A percentile compares a stretch with the other conserved stretches of the same genome.
These are phyloP conservation scores for Penicillium rolfsii DNA, from an alignment of 2,329 filamentous ascomycete genomes.

Conservation along the genomic window DNA sequence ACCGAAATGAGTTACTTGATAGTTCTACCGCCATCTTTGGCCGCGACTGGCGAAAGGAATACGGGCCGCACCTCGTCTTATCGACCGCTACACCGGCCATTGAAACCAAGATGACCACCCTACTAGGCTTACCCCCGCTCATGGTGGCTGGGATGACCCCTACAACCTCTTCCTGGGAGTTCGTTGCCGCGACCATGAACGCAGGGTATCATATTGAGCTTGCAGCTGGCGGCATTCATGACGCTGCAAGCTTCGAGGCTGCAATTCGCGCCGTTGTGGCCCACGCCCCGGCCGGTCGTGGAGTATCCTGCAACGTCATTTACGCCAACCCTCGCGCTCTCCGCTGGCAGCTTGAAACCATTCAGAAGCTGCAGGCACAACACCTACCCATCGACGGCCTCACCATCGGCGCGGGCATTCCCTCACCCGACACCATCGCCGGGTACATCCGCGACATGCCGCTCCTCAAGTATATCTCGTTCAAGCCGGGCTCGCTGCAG, in stretches of 20 bases:
- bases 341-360: constrained; percentile 2
- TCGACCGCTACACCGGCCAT: not conserved
- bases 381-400: constrained; percentile 3
- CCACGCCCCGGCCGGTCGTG: constrained; percentile 4
- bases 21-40: constrained; percentile 1
- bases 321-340: constrained; percentile 10
- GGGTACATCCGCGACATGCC: constrained; percentile 3
- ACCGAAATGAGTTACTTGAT: not conserved
- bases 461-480: constrained; percentile 4
- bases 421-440: not conserved
- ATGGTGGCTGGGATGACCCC: constrained; percentile 13
- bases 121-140: constrained; percentile 5
- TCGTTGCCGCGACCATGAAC: constrained; percentile 6
- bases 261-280: constrained; percentile 3
- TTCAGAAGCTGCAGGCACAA: not conserved
- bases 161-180: constrained; percentile 7
- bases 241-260: constrained; percentile 1
- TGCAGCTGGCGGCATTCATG: constrained; percentile 6
- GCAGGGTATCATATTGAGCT: constrained; percentile 10
- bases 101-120: constrained; percentile 4
- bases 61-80: constrained; percentile 1
- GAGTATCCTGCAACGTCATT: constrained; percentile 10
- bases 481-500: constrained; percentile 9
- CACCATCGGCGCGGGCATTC: constrained; percentile 10
- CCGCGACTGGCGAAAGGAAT: constrained; percentile 2